Evolutionary conservation across 768 basidiomycete species (phyloP), one percentile per base, ranked within the genome.

Genomic region (Russula abietina): DNA sequence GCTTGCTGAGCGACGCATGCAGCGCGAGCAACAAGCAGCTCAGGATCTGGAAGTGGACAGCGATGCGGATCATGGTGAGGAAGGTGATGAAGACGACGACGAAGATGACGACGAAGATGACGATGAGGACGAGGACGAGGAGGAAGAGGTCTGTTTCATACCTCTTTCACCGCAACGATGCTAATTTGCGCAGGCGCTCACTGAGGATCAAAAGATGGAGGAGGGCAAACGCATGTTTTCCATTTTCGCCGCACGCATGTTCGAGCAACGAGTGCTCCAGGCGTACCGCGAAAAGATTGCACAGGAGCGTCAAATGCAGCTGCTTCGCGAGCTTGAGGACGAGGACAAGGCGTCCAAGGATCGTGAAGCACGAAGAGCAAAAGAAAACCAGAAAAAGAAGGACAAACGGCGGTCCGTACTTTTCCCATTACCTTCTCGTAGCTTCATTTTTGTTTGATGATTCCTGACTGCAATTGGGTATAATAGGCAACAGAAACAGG

Each of bases 161-260:
- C 48, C n/a, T 26, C 64, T 52, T 28, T 66, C 38, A 38, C 45
- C 46, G 60, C 54, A 65, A 55, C 51, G 61, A 57, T 65, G 16
- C 61, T 68, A 52, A 62, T 56, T 56, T 24, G 36, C 59, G 66
- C 67, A 88, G 86, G 79, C 83, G 52, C 84, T 96, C 83, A 94
- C 95, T 2, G 95, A 98, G 74, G 91, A 93, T 74, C 92, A 98
- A 76, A 95, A 96, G 76, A 95, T 96, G 89, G 96, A 98, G 75
- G 97, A 98, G 76, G 97, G 97, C 68, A 93, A 95, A 74, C 85
- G 92, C 55, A 99, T 99, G 97, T 99, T 99, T 79, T 94, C 93
- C 67, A 97, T 99, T 75, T 99, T 99, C 70, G 97, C 97, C 17
- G 97, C 97, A 48, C 86, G 97, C 58, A 97, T 98, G 95, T 98